Evolutionary conservation across 345 rosid genomes (phyloP).

Genomic region (Adansonia digitata): DNA sequence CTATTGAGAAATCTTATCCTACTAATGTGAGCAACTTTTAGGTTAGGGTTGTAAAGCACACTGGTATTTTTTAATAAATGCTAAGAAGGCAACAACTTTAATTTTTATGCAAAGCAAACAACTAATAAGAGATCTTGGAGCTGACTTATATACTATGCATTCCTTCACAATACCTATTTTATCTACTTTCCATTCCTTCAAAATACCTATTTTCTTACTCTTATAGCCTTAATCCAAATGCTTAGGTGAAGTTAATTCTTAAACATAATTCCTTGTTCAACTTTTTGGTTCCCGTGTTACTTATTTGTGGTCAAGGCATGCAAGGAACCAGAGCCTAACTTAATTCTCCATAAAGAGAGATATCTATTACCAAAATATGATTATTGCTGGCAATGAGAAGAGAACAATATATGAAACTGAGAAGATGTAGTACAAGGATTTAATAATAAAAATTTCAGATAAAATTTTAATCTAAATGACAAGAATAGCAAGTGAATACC

Average conservation of each 20-base stretch:
- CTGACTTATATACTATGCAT: neutral
- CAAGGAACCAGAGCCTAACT: neutral
- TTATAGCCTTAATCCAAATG: neutral
- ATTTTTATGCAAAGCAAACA: neutral
- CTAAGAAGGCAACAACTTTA: neutral
- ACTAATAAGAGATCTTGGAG: neutral
- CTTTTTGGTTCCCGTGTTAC: neutral
- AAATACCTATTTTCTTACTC: neutral
- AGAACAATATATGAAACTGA: neutral
- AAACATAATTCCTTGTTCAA: neutral
- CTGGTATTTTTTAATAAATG: neutral
- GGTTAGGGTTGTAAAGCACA: neutral
- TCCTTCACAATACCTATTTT: too few species aligned
- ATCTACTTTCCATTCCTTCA: neutral
- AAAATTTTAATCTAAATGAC: neutral
- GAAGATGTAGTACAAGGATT: neutral
- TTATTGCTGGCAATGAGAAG: neutral
- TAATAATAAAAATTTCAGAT: neutral
- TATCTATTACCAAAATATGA: neutral
- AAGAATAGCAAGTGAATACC: constrained; percentile 34
- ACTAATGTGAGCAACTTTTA: neutral
- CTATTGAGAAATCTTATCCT: neutral
- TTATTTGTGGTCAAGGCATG: neutral
- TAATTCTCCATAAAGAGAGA: neutral
- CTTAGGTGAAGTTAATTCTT: neutral